Conservation (phyloP, 768 basidiomycete species). For the Megacollybia marginata region DNA sequence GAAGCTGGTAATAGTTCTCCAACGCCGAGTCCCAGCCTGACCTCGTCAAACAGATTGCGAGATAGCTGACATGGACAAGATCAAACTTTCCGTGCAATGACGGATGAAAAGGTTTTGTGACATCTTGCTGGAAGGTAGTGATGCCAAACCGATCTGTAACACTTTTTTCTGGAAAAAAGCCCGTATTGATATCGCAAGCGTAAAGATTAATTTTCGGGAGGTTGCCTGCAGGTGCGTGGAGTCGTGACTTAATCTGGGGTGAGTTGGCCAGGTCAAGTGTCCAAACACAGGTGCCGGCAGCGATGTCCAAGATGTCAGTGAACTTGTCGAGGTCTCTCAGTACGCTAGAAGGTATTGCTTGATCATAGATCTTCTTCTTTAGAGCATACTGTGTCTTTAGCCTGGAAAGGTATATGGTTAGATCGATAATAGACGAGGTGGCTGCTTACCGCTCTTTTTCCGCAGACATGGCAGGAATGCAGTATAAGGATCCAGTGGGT, state of each 20-base stretch:
- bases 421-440: background rate
- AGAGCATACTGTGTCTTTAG: slow-evolving; percentile 4
- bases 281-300: slow-evolving; percentile 11
- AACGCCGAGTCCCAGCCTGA: slow-evolving; percentile 8
- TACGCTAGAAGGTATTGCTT: slow-evolving; percentile 4
- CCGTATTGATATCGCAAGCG: slow-evolving; percentile 11
- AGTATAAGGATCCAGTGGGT: background rate
- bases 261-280: slow-evolving; percentile 6
- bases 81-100: slow-evolving; percentile 9
- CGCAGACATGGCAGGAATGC: background rate
- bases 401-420: background rate
- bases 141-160: slow-evolving; percentile 2
- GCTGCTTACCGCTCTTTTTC: background rate
- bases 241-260: slow-evolving; percentile 1
- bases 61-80: slow-evolving; percentile 9
- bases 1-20: slow-evolving; percentile 1
- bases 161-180: slow-evolving; percentile 1
- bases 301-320: slow-evolving; percentile 8
- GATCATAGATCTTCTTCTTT: slow-evolving; percentile 7
- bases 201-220: slow-evolving; percentile 1
- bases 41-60: slow-evolving; percentile 7
- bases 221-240: background rate
- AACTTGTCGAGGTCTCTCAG: background rate
- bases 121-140: slow-evolving; percentile 12
- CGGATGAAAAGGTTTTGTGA: slow-evolving; percentile 8